Evolutionary conservation across 768 basidiomycete species (phyloP).

Genomic region (Boletus vermiculosoides): DNA sequence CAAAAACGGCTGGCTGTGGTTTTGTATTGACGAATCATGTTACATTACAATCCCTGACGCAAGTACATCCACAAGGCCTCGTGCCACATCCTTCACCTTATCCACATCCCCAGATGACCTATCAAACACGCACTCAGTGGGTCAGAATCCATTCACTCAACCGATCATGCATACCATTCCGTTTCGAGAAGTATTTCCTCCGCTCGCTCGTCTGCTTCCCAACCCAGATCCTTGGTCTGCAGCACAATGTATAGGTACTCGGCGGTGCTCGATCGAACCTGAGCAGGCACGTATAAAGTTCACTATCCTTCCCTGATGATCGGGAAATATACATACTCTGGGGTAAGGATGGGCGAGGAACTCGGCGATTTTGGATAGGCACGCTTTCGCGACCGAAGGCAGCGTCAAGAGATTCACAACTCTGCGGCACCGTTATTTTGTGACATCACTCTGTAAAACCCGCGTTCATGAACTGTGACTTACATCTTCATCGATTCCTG

Average conservation of each 20-base stretch:
- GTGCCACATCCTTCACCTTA: conserved; percentile 40
- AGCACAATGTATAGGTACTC: conserved; percentile 80
- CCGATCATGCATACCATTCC: conserved; percentile 58
- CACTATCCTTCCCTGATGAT: conserved; percentile 9
- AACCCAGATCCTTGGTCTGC: conserved; percentile 64
- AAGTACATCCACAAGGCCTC: conserved; percentile 42
- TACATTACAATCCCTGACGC: conserved; percentile 27
- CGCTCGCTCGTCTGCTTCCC: conserved; percentile 56
- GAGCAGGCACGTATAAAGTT: conserved; percentile 5
- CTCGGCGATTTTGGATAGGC: conserved; percentile 44
- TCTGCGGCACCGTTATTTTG: conserved; percentile 39
- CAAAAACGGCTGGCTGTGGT: not conserved
- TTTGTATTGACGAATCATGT: not conserved
- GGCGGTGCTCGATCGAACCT: conserved; percentile 81
- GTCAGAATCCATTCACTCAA: conserved; percentile 4
- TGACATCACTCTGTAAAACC: conserved; percentile 13
- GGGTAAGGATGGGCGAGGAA: conserved; percentile 84
- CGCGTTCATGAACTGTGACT: conserved; percentile 30
- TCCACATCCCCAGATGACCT: conserved; percentile 50
- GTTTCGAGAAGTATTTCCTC: conserved; percentile 78
- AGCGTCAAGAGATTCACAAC: conserved; percentile 63
- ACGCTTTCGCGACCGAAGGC: conserved; percentile 40
- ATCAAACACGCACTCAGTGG: conserved; percentile 28
- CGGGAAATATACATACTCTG: conserved; percentile 48
- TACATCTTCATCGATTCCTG: conserved; percentile 84